Conservation (phyloP, 345 rosid genomes). For the Brassica incana region DNA sequence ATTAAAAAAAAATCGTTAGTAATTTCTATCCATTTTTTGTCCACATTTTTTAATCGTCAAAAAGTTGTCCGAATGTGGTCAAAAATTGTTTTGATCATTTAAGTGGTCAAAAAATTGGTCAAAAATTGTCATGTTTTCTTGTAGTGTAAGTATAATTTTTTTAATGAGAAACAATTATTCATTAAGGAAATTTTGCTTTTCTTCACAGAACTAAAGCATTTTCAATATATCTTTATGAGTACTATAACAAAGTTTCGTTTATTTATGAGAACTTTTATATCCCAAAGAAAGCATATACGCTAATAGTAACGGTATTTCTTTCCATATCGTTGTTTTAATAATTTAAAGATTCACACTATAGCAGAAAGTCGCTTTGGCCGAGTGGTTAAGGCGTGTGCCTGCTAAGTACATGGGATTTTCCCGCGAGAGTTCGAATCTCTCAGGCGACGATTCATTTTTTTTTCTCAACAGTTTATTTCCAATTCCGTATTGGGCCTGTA, state of each 20-base stretch:
- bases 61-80: too few species aligned
- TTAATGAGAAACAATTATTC: background rate
- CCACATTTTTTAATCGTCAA: too few species aligned
- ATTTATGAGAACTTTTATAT: background rate
- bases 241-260: background rate
- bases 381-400: slow-evolving; percentile 67
- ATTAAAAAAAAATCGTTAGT: too few species aligned
- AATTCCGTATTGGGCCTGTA: background rate
- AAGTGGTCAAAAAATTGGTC: too few species aligned
- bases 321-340: background rate
- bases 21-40: too few species aligned
- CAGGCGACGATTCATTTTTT: slow-evolving; percentile 50
- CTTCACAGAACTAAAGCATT: background rate
- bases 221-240: background rate
- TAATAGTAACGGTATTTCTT: too few species aligned
- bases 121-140: too few species aligned
- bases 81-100: too few species aligned
- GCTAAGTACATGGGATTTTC: slow-evolving; percentile 67
- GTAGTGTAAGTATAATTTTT: background rate
- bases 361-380: slow-evolving; percentile 49
- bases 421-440: slow-evolving; percentile 84
- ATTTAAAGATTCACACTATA: background rate
- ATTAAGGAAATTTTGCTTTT: background rate
- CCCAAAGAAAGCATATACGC: background rate
- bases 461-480: too few species aligned